Percentiles rank a stretch among this genome's conserved stretches.
Evolutionary conservation across 495 filamentous ascomycete genomes (phyloP).

Genomic region (Xylaria palmicola): DNA sequence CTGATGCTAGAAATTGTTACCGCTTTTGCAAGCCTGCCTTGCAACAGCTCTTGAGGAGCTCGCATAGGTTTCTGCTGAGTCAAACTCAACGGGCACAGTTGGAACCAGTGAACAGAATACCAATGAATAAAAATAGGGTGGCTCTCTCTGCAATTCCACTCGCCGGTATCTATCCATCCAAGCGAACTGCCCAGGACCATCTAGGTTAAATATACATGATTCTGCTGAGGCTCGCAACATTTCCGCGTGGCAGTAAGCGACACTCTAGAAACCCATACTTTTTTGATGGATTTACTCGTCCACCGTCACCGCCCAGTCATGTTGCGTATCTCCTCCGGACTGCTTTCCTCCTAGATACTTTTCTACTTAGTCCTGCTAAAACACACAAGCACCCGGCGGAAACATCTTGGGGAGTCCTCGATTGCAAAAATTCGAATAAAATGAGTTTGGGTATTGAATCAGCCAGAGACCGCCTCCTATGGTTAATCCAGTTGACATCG

Average conservation of each 20-base stretch:
- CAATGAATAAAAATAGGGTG: too few relatives aligned
- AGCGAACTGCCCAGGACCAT: too few relatives aligned
- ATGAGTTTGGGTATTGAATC: slow-evolving; percentile 16
- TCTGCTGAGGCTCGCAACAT: neutral
- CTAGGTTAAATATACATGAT: neutral
- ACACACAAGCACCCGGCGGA: neutral
- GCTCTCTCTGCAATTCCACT: too few relatives aligned
- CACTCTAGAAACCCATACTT: neutral
- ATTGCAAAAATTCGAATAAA: slow-evolving; percentile 10
- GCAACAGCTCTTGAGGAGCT: too few relatives aligned
- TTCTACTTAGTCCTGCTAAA: slow-evolving; percentile 2
- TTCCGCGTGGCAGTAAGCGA: neutral
- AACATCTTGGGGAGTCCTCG: slow-evolving; percentile 3
- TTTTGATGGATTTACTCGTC: neutral
- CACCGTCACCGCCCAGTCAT: neutral
- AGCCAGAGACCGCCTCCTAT: slow-evolving; percentile 7
- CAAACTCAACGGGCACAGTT: too few relatives aligned
- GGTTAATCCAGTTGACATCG: neutral
- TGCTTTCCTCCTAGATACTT: neutral
- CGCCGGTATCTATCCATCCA: too few relatives aligned
- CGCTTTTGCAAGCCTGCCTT: too few relatives aligned
- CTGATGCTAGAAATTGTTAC: too few relatives aligned
- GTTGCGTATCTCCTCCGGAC: neutral
- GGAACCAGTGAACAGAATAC: too few relatives aligned
- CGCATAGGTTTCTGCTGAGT: too few relatives aligned